Percentiles rank a stretch among this genome's conserved stretches.
These are phyloP conservation scores for Cenococcum geophilum DNA, from an alignment of 495 filamentous ascomycete species.

Conservation along the genomic window DNA sequence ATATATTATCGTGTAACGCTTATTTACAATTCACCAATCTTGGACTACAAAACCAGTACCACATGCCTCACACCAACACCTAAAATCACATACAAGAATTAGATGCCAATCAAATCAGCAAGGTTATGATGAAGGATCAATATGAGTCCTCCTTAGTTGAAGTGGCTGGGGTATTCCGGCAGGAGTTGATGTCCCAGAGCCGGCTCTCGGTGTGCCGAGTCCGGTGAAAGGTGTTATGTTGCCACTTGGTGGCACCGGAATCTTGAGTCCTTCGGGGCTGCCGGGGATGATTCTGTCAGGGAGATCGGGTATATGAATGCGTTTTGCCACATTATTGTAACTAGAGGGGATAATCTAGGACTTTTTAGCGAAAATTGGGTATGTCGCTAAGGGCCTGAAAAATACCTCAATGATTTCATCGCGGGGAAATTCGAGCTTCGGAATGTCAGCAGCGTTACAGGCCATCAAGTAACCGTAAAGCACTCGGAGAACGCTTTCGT, in stretches of 20 bases:
- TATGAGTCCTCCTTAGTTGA: constrained; percentile 21
- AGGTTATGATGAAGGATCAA: constrained; percentile 16
- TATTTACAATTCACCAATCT: too few relatives aligned
- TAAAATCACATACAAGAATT: too few relatives aligned
- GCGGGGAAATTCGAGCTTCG: constrained; percentile 85
- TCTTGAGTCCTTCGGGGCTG: constrained; percentile 77
- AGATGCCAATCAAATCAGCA: constrained; percentile 8
- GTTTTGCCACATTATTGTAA: constrained; percentile 90
- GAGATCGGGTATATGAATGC: constrained; percentile 69
- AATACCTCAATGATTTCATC: constrained; percentile 91
- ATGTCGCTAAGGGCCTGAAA: background rate
- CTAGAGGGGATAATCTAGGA: constrained; percentile 84
- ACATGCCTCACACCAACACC: too few relatives aligned
- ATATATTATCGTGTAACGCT: too few relatives aligned
- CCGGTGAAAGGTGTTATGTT: constrained; percentile 35
- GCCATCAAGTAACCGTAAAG: constrained; percentile 98
- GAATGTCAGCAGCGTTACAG: constrained; percentile 93
- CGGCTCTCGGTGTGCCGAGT: constrained; percentile 32
- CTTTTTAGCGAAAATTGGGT: constrained; percentile 13
- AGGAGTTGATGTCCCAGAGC: constrained; percentile 5
- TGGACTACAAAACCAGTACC: too few relatives aligned
- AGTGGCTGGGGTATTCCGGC: constrained; percentile 15
- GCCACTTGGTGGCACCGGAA: constrained; percentile 65
- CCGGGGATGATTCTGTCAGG: constrained; percentile 58
- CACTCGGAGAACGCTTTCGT: constrained; percentile 93